Evolutionary conservation across 2,329 filamentous ascomycete genomes (phyloP), one percentile per base, ranked within the genome.

Genomic region (Pyricularia pennisetigena): DNA sequence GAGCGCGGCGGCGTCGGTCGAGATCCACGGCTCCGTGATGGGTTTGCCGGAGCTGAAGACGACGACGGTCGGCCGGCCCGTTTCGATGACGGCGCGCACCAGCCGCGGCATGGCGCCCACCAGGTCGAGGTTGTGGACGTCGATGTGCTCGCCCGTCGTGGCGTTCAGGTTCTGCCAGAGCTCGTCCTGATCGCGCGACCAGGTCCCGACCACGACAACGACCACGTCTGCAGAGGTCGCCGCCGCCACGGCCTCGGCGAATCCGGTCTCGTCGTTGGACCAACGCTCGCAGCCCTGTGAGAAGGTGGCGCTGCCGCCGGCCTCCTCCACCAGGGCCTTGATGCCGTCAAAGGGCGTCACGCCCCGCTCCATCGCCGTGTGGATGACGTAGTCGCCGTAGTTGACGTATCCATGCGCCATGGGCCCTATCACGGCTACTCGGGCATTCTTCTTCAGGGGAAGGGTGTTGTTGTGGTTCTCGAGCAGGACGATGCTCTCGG

Each of bases 121-220:
- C 10, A 93, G 86, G 69, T 86, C 83, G 23, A 93, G 82, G 67
- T 81, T 81, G 68, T 85, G 79, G 0, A 87, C 81, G 72, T 93
- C 90, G 65, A 93, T 86, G 73, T 92, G 89, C 74, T 93, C 90
- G 66, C 89, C 90, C 0, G 89, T 92, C 0, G 90, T 93, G 30
- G 89, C 89, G 71, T 93, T 93, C 2, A 91, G 75, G 0, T 88
- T 87, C 68, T 79, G 76, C 90, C 89, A 92, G 3, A 93, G 84
- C 75, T 92, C 86, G 67, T 82, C 80, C 74, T 93, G 90, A 73
- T 93, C 90, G 65, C 90, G 85, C 29, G 86, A 88, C 90, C 90
- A 92, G 9, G 90, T 93, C 35, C 90, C 90, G 0, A 92, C 89
- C 0, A 93, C 81, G 0, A 93, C 88, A 5, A 93, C 83, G 6